Base-by-base conservation (phyloP, 371 early-diverging fungal species). In the Mortierella sp. region DNA sequence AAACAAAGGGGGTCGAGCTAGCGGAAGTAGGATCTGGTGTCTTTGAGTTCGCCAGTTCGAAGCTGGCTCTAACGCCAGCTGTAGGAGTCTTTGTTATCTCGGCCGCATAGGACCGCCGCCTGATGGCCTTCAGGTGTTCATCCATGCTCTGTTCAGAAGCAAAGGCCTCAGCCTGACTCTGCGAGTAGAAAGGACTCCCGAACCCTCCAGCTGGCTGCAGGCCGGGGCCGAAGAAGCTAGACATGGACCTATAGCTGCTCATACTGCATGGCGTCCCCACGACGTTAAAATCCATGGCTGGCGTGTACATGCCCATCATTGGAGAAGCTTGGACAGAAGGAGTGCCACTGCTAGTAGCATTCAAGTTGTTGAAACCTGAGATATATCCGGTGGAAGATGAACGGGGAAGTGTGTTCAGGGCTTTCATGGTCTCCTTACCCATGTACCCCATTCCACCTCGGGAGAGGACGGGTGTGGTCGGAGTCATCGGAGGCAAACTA, bases 81-180 rank as follows among this genome's bases (percentile, higher is more conserved):
- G 32, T 23, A 26, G 58, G 52, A 15, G 53, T 51, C 4, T 37
- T 42, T 23, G 43, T 54, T 21, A 44, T 50, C 2, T 56, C 72
- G 2, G 52, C 14, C 3, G 53, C 64, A 49, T 56, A 64, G 1
- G 72, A 66, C 11, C 58, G 66, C 6, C 72, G 60, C 6, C 72
- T 66, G 24, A 72, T 31, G 1, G 66, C 54, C 17, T 50, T 65
- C 19, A 72, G 28, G 17, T 61, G 66, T 31, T 72, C 72, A 23
- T 72, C 72, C 66, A 72, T 61, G 31, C 67, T 72, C 42, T 61
- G 61, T 28, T 72, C 72, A 7, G 71, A 55, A 5, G 60, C 41
- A 4, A 48, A 30, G 3, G 42, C 50, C 0, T 71, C 64, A 1
- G 57, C 61, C 1, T 43, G 58, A 4, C 39, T 61, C 42, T 57